Conservation (phyloP, 2,329 filamentous ascomycete genomes). For the Paecilomyces fulvus region DNA sequence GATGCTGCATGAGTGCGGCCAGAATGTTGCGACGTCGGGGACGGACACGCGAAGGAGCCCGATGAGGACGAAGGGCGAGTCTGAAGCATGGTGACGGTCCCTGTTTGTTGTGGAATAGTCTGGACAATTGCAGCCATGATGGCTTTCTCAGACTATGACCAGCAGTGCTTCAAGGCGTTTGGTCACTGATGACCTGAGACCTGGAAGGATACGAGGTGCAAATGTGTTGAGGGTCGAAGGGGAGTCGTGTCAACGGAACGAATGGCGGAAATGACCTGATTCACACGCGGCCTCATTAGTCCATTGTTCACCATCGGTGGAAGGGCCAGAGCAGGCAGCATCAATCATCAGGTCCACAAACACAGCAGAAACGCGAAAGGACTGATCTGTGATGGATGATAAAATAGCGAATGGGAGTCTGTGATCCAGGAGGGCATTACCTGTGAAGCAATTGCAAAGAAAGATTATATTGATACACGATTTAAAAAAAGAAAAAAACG, state of each 20-base stretch:
- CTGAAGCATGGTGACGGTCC: constrained; percentile 67
- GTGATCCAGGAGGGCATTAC: constrained; percentile 2
- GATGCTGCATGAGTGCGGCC: constrained; percentile 31
- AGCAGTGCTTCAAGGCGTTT: constrained; percentile 7
- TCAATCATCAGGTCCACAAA: not conserved
- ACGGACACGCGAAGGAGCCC: constrained; percentile 42
- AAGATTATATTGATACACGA: constrained; percentile 3
- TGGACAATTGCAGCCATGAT: constrained; percentile 81
- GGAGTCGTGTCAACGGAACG: constrained; percentile 1
- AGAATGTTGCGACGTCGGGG: constrained; percentile 30
- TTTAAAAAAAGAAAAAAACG: not conserved
- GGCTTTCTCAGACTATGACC: constrained; percentile 22
- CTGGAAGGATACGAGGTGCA: constrained; percentile 9
- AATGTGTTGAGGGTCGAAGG: not conserved
- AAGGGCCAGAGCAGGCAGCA: not conserved
- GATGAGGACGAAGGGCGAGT: constrained; percentile 59
- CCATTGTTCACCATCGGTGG: not conserved
- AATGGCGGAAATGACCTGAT: constrained; percentile 1
- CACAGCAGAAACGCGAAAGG: not conserved
- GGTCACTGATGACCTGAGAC: not conserved
- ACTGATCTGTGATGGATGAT: constrained; percentile 3
- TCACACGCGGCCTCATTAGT: not conserved
- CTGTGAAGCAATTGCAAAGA: constrained; percentile 7
- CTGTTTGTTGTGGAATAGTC: constrained; percentile 67
- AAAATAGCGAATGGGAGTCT: constrained; percentile 3